Percentiles rank a stretch among this genome's conserved stretches.
Conservation (phyloP, 2,329 filamentous ascomycete species). For the Tympanopsis confertula region DNA sequence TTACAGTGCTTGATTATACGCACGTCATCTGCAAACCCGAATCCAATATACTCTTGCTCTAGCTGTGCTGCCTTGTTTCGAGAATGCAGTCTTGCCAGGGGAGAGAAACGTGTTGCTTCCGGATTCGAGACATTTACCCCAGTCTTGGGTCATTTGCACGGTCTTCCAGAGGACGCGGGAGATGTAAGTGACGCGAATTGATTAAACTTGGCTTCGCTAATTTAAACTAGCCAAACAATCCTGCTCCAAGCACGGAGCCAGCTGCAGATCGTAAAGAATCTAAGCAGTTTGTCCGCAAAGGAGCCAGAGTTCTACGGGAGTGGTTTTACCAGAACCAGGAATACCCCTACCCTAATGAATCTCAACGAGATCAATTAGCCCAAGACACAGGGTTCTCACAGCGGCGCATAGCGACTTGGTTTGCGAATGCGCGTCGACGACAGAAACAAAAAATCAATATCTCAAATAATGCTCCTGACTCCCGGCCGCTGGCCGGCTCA, state of each 20-base stretch:
- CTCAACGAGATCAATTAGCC: constrained; percentile 26
- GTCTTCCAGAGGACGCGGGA: constrained; percentile 26
- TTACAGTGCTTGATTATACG: constrained; percentile 21
- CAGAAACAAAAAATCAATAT: constrained; percentile 19
- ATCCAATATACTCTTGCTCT: constrained; percentile 18
- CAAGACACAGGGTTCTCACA: constrained; percentile 29
- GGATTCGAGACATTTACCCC: constrained; percentile 31
- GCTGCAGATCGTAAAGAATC: constrained; percentile 14
- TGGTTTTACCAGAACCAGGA: constrained; percentile 33
- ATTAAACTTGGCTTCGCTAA: constrained; percentile 1
- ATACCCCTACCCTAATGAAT: constrained; percentile 33
- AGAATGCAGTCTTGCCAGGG: constrained; percentile 20
- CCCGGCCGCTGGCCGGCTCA: constrained; percentile 21
- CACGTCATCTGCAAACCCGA: constrained; percentile 19
- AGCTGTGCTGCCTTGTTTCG: constrained; percentile 21
- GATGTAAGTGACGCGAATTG: constrained; percentile 5
- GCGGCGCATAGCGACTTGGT: constrained; percentile 35
- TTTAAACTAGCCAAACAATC: constrained; percentile 1
- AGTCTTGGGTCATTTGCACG: constrained; percentile 34
- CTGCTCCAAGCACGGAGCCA: not conserved
- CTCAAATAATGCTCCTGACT: constrained; percentile 10
- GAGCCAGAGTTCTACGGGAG: constrained; percentile 26
- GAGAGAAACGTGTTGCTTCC: constrained; percentile 17
- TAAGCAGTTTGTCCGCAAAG: constrained; percentile 30
- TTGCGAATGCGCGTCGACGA: constrained; percentile 35